phyloP scores from a whole-genome alignment of 805 yeast species.

The Yamadazyma paraphyllophila region DNA sequence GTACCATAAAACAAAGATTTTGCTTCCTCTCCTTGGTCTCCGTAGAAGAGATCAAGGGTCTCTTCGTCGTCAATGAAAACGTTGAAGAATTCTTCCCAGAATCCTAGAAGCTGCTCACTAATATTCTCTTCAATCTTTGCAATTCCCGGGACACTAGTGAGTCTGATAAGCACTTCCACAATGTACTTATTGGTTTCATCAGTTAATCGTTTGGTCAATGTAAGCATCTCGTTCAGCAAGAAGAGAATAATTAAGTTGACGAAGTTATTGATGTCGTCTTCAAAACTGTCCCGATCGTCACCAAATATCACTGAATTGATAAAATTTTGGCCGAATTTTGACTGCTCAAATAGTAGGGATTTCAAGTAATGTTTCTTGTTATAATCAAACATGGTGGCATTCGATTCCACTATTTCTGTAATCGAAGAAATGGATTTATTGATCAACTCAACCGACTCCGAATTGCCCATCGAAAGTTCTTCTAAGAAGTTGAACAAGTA shows the following conservation, averaged over 20 bases:
- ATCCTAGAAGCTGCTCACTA: constrained; percentile 50
- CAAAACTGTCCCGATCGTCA: constrained; percentile 26
- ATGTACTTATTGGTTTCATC: constrained; percentile 36
- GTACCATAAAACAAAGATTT: constrained; percentile 14
- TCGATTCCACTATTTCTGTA: constrained; percentile 46
- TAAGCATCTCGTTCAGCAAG: constrained; percentile 46
- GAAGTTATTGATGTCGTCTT: constrained; percentile 40
- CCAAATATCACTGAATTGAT: constrained; percentile 30
- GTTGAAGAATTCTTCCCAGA: constrained; percentile 70
- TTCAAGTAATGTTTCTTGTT: constrained; percentile 18
- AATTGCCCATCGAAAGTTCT: constrained; percentile 12
- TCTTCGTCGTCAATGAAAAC: constrained; percentile 50
- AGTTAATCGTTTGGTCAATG: constrained; percentile 39
- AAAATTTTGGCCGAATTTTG: constrained; percentile 44
- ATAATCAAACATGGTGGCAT: constrained; percentile 39
- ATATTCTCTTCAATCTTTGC: constrained; percentile 62
- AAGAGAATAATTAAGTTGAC: constrained; percentile 45
- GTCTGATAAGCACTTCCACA: constrained; percentile 46
- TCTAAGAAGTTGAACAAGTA: constrained; percentile 18
- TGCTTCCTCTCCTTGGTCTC: constrained; percentile 15
- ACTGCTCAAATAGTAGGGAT: constrained; percentile 38
- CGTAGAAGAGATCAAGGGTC: constrained; percentile 22
- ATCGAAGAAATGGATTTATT: constrained; percentile 31
- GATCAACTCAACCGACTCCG: constrained; percentile 16
- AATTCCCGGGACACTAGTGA: constrained; percentile 55